Evolutionary conservation across 208 protist genomes (phyloP).

Genomic region (Trypanosoma brucei): DNA sequence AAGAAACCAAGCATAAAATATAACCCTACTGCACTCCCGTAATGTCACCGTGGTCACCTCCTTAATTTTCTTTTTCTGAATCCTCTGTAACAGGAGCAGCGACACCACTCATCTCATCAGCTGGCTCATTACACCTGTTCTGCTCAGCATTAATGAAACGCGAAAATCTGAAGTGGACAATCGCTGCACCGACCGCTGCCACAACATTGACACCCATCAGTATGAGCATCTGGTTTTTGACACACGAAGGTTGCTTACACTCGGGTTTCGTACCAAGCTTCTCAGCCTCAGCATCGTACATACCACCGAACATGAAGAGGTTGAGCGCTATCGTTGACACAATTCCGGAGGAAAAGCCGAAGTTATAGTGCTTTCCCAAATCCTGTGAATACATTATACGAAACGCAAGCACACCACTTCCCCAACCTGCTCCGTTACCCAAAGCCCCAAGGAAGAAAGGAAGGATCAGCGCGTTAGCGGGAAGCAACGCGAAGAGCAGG

Average conservation of each 20-base stretch:
- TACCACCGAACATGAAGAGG: constrained; percentile 74
- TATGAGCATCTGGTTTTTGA: constrained; percentile 64
- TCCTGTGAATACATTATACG: constrained; percentile 68
- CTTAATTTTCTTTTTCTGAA: constrained; percentile 14
- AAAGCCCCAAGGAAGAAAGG: constrained; percentile 59
- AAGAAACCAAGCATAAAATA: no score
- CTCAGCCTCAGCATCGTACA: constrained; percentile 56
- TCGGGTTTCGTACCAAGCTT: constrained; percentile 22
- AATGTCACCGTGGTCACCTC: no score
- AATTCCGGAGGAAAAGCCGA: constrained; percentile 62
- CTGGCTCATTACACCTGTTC: not conserved
- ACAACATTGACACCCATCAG: constrained; percentile 66
- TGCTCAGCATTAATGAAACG: constrained; percentile 26
- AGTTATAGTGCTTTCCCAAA: constrained; percentile 84
- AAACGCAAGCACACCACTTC: constrained; percentile 40
- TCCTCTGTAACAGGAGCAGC: constrained; percentile 4
- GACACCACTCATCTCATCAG: not conserved
- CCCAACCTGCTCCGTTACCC: constrained; percentile 63
- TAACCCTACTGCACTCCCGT: no score
- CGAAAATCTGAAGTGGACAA: constrained; percentile 52
- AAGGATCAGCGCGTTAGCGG: constrained; percentile 39
- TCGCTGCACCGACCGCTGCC: constrained; percentile 22
- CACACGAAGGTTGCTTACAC: constrained; percentile 48
- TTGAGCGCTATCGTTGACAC: constrained; percentile 70
- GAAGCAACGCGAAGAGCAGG: constrained; percentile 57